phyloP scores from a whole-genome alignment of 164 flowering plant genomes.

The Vitis amurensis region DNA sequence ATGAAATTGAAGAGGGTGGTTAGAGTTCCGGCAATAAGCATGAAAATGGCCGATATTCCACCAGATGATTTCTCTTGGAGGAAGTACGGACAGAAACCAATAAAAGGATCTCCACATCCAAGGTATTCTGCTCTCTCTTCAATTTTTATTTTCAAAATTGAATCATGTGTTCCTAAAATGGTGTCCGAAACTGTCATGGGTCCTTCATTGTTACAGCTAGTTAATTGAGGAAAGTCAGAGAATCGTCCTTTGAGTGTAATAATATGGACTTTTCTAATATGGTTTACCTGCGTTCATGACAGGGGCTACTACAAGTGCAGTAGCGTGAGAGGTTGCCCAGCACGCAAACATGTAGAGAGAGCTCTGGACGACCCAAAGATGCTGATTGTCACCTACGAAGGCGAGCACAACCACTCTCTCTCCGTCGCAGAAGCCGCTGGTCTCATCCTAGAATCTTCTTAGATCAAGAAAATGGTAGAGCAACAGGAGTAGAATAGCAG shows the following conservation, averaged over 20 bases:
- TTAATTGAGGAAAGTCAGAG: too few species aligned
- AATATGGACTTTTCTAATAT: too few species aligned
- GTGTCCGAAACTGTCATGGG: not conserved
- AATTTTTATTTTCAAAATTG: not conserved
- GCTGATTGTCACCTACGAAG: conserved; percentile 90
- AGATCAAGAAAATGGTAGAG: not conserved
- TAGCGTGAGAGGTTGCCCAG: conserved; percentile 89
- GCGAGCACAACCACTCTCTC: conserved; percentile 78
- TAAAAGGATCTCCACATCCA: conserved; percentile 96
- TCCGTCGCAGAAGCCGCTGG: conserved; percentile 49
- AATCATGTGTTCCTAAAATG: not conserved
- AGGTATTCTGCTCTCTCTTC: conserved; percentile 39
- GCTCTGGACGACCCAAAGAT: conserved; percentile 82
- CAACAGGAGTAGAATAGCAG: too few species aligned
- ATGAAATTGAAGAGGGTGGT: conserved; percentile 71
- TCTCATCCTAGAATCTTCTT: conserved; percentile 71
- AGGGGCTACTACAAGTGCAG: conserved; percentile 98
- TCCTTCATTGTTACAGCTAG: too few species aligned
- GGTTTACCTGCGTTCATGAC: conserved; percentile 4
- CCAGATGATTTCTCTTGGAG: conserved; percentile 97
- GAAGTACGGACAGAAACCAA: conserved; percentile 95
- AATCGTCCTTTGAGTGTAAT: too few species aligned
- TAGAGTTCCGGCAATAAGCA: conserved; percentile 86
- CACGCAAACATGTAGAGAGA: conserved; percentile 89
- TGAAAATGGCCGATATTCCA: conserved; percentile 90